phyloP scores from a whole-genome alignment of 352 stramenopile genomes.

The Pythium diclinum region DNA sequence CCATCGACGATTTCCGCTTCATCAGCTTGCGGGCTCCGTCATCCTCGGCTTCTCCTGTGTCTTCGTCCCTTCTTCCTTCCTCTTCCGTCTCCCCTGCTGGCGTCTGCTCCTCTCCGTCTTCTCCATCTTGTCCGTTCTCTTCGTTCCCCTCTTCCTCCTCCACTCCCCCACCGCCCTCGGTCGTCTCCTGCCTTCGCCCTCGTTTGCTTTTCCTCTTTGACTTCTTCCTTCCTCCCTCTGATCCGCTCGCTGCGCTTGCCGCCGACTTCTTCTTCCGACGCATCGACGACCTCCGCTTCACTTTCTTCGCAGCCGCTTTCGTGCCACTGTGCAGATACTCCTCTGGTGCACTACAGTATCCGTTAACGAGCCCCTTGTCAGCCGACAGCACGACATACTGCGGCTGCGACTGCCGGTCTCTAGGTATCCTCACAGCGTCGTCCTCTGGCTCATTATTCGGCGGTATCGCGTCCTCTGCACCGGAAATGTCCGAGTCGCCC shows the following conservation, averaged over 20 bases:
- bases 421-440: not conserved
- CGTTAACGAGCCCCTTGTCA: constrained; percentile 14
- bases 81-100: constrained; percentile 4
- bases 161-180: not conserved
- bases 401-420: not conserved
- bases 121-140: not conserved
- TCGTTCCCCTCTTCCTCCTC: not conserved
- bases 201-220: constrained; percentile 25
- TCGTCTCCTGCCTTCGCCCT: not conserved
- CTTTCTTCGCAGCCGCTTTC: constrained; percentile 14
- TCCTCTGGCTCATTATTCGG: constrained; percentile 26
- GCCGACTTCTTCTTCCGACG: constrained; percentile 9
- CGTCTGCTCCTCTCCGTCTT: not conserved
- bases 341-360: constrained; percentile 39
- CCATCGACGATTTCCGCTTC: constrained; percentile 16
- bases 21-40: not conserved
- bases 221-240: constrained; percentile 20
- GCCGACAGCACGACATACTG: not conserved
- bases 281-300: constrained; percentile 12
- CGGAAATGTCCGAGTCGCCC: constrained; percentile 63
- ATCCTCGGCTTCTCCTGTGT: not conserved
- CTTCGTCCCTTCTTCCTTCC: constrained; percentile 15
- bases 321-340: constrained; percentile 8
- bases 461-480: constrained; percentile 60
- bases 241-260: not conserved